Percentiles rank a stretch among this genome's conserved stretches.
Evolutionary conservation across 257 asterid genomes (phyloP).

Genomic region (Solanum chiquidenum): DNA sequence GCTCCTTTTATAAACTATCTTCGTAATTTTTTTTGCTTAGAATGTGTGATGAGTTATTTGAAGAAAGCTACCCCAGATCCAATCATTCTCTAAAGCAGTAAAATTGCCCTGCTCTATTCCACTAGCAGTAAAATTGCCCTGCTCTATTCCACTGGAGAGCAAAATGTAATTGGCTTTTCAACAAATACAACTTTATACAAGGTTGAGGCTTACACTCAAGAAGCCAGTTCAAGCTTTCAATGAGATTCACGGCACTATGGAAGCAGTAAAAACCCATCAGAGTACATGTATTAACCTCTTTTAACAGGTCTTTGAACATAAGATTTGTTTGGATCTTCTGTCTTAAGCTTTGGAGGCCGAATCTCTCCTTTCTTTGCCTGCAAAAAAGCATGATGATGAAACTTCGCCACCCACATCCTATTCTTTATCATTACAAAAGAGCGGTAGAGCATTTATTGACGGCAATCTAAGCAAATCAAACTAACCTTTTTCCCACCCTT

Average conservation of each 20-base stretch:
- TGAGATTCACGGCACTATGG: not conserved
- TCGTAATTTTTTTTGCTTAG: not conserved
- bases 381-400: not conserved
- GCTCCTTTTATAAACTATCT: not conserved
- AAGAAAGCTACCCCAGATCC: not conserved
- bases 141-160: not conserved
- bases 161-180: not conserved
- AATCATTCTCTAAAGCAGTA: not conserved
- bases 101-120: not conserved
- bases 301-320: constrained; percentile 95
- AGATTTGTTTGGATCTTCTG: constrained; percentile 98
- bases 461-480: not conserved
- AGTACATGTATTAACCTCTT: constrained; percentile 24
- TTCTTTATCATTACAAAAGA: not conserved
- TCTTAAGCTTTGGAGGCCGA: constrained; percentile 96
- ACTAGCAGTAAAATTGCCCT: no score
- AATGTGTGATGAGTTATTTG: not conserved
- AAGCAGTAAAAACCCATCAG: not conserved
- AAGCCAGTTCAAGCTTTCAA: not conserved
- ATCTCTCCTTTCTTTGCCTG: constrained; percentile 94
- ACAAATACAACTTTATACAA: not conserved
- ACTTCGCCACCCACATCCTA: not conserved
- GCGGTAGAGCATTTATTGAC: not conserved
- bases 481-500: constrained; percentile 94
- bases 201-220: constrained; percentile 1